Evolutionary conservation across 768 basidiomycete species (phyloP), one percentile per base, ranked within the genome.

Genomic region (Mycena capillaripes): DNA sequence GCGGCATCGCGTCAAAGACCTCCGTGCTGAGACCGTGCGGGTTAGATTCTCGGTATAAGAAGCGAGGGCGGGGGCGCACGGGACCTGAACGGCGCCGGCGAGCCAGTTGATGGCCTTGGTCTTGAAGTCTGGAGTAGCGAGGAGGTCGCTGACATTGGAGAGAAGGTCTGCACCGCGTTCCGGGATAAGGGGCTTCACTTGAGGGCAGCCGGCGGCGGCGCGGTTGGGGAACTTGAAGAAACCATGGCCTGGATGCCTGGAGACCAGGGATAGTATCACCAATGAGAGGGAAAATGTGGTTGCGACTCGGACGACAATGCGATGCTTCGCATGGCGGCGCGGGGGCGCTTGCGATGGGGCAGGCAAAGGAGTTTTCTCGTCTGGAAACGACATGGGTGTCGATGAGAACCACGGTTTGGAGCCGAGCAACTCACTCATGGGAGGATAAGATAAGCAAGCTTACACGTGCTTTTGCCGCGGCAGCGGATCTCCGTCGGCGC

Each of bases 1-100:
- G 83, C 0, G 76, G 82, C 86, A 88, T 88, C 61, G 81, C 76
- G 70, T 90, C 89, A 76, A 81, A 89, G 1, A 85, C 85, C 73
- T 88, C 87, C 17, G 89, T 90, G 29, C 89, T 89, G 56, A 23
- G 16, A 27, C 36, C 17, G 21, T 8, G 23, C 46, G 23, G 36
- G 19, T 48, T 30, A 32, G 12, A 6, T n/a, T 17, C 48, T 19
- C 50, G 12, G 23, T 19, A 30, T 3, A 34, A 21, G 8, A 65
- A 9, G 27, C 11, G 6, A 21, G 4, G 16, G 7, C 19, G 17
- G 25, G 9, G 30, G 69, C 76, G 61, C 59, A 77, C 76, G 75
- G 79, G 38, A 82, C 77, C 56, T 76, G 70, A 7, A 82, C 79
- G n/a, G 81, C 81, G 19, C 80, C 81, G 8, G 76, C 69, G 16